Base-by-base conservation (phyloP, 257 asterid genomes). In the Salvia miltiorrhiza region DNA sequence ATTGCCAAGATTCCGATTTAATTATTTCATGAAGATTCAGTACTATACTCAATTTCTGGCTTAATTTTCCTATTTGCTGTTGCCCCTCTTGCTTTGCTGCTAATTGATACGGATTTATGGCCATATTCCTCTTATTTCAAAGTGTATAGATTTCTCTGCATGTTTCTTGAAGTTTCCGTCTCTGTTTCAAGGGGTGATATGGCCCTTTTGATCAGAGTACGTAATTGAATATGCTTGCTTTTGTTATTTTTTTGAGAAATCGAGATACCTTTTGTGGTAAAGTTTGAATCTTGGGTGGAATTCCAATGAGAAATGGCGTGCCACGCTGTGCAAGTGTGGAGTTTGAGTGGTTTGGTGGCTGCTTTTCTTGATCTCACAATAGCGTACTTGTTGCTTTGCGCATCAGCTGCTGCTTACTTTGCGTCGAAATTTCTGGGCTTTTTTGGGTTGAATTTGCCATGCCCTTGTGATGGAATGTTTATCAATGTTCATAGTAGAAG, bases 351-450 rank as follows among this genome's bases (percentile, higher is more conserved):
- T 65, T 73, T 93, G 71, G 85, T 85, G 33, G 91, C 86, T 66
- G 93, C 96, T 59, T 88, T 88, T 84, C 81, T 91, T 83, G 96
- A 90, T 86, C 96, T 93, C 26, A 86, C 80, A 16, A 84, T 91
- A 60, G 90, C 90, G 5, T 91, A 86, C 71, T 77, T 87, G 56
- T 78, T 87, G 53, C 83, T 93, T 3, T 90, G 95, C 72, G 95
- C 86, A 71, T 84, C 99, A 30, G 73, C 93, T 21, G 72, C 78
- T 21, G 90, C 86, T 75, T 93, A 64, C 81, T 49, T 85, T 8
- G 87, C 86, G 0, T 80, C 93, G 14, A 88, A 77, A 50, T 82
- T 90, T 80, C 85, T 93, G 63, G 95, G 80, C 7, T 64, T 89
- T 60, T 82, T 87, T 23, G 93, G 96, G 33, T 72, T 94, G 59